A percentile compares a stretch with the other conserved stretches of the same genome.
Conservation (phyloP, 257 asterid genomes). For the Solanum sitiens region DNA sequence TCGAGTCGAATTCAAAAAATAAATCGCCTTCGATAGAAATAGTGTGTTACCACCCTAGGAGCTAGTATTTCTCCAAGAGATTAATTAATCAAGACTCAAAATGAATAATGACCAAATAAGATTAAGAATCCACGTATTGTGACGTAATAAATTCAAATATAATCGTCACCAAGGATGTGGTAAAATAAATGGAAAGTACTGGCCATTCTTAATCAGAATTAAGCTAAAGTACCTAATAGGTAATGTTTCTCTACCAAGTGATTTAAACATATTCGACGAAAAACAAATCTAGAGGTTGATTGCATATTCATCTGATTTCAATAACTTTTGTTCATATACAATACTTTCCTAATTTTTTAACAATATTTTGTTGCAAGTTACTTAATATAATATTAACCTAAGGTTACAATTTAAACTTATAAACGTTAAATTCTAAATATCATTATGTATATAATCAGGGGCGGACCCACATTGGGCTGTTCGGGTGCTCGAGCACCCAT, state of each 20-base stretch:
- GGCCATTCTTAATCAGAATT: too few relatives aligned
- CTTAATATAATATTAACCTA: background rate
- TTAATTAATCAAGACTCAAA: background rate
- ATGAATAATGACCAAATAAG: background rate
- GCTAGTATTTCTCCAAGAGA: background rate
- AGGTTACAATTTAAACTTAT: background rate
- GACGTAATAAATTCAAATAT: too few relatives aligned
- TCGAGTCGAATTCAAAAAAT: too few relatives aligned
- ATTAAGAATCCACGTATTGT: background rate
- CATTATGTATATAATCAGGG: too few relatives aligned
- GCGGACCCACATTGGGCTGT: too few relatives aligned
- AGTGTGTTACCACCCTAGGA: background rate
- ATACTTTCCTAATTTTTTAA: background rate
- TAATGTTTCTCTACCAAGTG: background rate
- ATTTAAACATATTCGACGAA: background rate
- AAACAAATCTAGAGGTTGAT: background rate
- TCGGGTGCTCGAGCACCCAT: too few relatives aligned
- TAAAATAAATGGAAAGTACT: background rate
- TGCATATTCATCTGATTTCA: background rate
- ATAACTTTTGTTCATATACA: background rate
- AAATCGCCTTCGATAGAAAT: fast-evolving
- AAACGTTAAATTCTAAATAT: background rate
- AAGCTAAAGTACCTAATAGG: background rate
- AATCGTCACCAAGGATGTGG: background rate
- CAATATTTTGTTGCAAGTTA: background rate